A percentile compares a stretch with the other conserved stretches of the same genome.
phyloP scores from a whole-genome alignment of 2,329 filamentous ascomycete species.

The Claviceps arundinis region DNA sequence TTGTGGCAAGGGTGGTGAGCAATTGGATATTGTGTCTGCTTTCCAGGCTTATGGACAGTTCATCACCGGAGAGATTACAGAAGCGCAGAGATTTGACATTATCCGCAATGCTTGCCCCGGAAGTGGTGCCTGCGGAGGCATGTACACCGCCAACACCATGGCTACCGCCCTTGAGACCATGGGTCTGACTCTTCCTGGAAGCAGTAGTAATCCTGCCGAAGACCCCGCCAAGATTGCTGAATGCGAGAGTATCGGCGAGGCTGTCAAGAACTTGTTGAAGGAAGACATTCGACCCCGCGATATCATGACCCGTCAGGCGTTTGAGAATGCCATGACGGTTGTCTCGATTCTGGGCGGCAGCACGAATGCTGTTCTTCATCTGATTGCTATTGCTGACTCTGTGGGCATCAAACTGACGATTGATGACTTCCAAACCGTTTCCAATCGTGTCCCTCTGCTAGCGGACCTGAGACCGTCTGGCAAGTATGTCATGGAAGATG shows the following conservation, averaged over 20 bases:
- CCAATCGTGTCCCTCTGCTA: slow-evolving; percentile 65
- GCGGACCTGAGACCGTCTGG: slow-evolving; percentile 77
- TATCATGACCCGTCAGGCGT: slow-evolving; percentile 67
- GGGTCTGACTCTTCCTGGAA: slow-evolving; percentile 75
- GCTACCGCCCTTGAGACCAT: slow-evolving; percentile 82
- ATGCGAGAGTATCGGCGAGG: slow-evolving; percentile 57
- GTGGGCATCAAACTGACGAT: slow-evolving; percentile 73
- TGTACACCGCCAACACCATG: slow-evolving; percentile 95
- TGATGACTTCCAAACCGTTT: slow-evolving; percentile 75
- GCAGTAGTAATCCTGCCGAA: slow-evolving; percentile 67
- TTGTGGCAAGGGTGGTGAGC: slow-evolving; percentile 60
- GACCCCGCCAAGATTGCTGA: slow-evolving; percentile 58
- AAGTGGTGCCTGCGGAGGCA: slow-evolving; percentile 61
- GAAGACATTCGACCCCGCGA: slow-evolving; percentile 68
- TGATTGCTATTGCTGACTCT: slow-evolving; percentile 72
- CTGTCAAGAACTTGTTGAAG: slow-evolving; percentile 60
- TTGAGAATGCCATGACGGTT: slow-evolving; percentile 75
- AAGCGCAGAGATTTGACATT: slow-evolving; percentile 86
- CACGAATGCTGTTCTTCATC: slow-evolving; percentile 73
- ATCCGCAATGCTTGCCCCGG: slow-evolving; percentile 71
- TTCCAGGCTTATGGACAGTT: slow-evolving; percentile 98
- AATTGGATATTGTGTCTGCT: slow-evolving; percentile 89
- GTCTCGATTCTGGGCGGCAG: slow-evolving; percentile 74
- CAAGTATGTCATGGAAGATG: slow-evolving; percentile 73
- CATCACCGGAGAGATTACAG: slow-evolving; percentile 78